phyloP scores from a whole-genome alignment of 2,329 filamentous ascomycete species.

The Graphilbum sp. region DNA sequence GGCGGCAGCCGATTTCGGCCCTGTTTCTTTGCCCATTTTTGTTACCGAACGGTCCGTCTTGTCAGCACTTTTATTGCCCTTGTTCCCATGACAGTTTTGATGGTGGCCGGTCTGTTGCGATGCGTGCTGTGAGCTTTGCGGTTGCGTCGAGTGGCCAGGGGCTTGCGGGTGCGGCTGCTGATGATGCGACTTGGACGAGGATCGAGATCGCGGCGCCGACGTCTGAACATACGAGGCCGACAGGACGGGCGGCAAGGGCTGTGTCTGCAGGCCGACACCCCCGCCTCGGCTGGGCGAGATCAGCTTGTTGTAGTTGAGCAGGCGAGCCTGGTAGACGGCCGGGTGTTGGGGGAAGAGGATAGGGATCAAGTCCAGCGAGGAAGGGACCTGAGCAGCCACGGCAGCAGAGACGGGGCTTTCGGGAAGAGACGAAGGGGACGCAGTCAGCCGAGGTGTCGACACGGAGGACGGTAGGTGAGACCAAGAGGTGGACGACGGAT shows the following conservation, averaged over 20 bases:
- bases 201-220: constrained; percentile 35
- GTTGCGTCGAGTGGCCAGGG: constrained; percentile 17
- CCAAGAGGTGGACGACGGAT: constrained; percentile 23
- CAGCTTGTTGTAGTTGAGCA: constrained; percentile 50
- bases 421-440: constrained; percentile 6
- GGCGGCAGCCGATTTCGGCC: constrained; percentile 31
- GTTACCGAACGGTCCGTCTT: constrained; percentile 46
- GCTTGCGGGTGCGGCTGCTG: too few species aligned
- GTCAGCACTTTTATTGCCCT: constrained; percentile 35
- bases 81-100: constrained; percentile 47
- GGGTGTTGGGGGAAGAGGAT: constrained; percentile 43
- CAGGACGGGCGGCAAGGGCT: constrained; percentile 37
- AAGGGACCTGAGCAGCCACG: constrained; percentile 8
- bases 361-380: constrained; percentile 34
- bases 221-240: constrained; percentile 40
- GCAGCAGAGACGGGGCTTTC: constrained; percentile 12
- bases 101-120: constrained; percentile 24
- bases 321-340: constrained; percentile 42
- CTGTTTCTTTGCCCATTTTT: constrained; percentile 36
- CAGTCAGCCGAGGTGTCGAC: constrained; percentile 9
- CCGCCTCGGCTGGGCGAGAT: constrained; percentile 36
- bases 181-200: constrained; percentile 41
- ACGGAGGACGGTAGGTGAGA: constrained; percentile 16
- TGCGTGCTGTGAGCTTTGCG: neutral
- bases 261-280: constrained; percentile 37